Evolutionary conservation across 2,329 filamentous ascomycete genomes (phyloP).

Genomic region (Phialophora tarda): DNA sequence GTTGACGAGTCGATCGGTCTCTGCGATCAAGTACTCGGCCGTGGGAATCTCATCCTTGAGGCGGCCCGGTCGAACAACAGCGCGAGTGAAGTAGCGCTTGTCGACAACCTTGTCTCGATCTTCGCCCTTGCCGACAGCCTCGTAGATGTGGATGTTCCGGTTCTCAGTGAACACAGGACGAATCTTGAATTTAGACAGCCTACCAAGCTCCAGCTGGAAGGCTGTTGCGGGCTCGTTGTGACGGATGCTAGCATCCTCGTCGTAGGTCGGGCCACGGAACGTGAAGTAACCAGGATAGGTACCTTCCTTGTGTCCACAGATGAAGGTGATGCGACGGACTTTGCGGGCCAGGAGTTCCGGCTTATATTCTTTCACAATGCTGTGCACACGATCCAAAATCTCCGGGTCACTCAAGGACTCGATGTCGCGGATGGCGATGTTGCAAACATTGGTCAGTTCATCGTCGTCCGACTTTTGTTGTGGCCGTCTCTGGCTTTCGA

Average conservation of each 20-base stretch:
- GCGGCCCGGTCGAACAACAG: constrained; percentile 90
- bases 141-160: constrained; percentile 98
- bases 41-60: constrained; percentile 97
- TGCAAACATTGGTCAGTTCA: constrained; percentile 89
- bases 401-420: constrained; percentile 84
- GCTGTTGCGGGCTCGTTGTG: constrained; percentile 95
- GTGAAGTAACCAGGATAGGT: constrained; percentile 98
- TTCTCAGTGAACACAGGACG: constrained; percentile 99
- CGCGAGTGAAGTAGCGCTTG: constrained; percentile 97
- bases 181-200: constrained; percentile 96
- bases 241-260: constrained; percentile 93
- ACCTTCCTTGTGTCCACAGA: constrained; percentile 91
- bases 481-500: constrained; percentile 73
- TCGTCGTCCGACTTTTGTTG: constrained; percentile 64
- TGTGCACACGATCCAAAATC: constrained; percentile 74
- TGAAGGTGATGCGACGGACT: constrained; percentile 91
- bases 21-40: constrained; percentile 97
- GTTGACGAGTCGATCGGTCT: constrained; percentile 94
- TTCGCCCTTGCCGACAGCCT: constrained; percentile 90
- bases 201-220: constrained; percentile 96
- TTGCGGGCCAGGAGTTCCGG: constrained; percentile 79
- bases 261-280: constrained; percentile 89
- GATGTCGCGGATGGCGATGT: constrained; percentile 86
- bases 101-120: constrained; percentile 74
- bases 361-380: constrained; percentile 79